Conservation (phyloP, 2,329 filamentous ascomycete genomes). For the Huntiella decipiens region DNA sequence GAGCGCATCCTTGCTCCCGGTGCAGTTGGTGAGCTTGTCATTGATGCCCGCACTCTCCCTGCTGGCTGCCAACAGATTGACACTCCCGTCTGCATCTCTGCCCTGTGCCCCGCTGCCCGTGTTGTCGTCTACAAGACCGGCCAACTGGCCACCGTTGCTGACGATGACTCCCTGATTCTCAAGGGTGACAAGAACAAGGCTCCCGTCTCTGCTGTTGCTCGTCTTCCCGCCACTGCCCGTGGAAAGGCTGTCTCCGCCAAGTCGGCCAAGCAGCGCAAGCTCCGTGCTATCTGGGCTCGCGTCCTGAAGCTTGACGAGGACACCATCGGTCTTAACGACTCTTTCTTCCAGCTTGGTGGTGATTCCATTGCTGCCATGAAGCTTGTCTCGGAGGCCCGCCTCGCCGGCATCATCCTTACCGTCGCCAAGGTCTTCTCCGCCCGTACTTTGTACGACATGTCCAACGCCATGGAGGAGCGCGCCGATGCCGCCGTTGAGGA, state of each 20-base stretch:
- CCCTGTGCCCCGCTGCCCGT: conserved; percentile 7
- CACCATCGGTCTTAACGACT: conserved; percentile 33
- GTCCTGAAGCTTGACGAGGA: conserved; percentile 26
- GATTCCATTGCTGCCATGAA: conserved; percentile 44
- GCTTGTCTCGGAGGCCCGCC: conserved; percentile 34
- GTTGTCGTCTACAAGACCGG: conserved; percentile 22
- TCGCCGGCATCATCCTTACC: conserved; percentile 27
- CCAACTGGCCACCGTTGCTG: conserved; percentile 22
- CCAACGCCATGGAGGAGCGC: conserved; percentile 26
- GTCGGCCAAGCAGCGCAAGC: conserved; percentile 23
- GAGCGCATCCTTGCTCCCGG: conserved; percentile 22
- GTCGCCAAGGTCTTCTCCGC: conserved; percentile 37
- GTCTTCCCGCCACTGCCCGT: conserved; percentile 1
- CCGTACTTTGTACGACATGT: conserved; percentile 31
- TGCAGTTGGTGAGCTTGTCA: conserved; percentile 25
- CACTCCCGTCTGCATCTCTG: conserved; percentile 17
- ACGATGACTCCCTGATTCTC: conserved; percentile 17
- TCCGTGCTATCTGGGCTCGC: conserved; percentile 29
- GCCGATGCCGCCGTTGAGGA: conserved; percentile 12
- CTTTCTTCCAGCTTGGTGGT: conserved; percentile 41
- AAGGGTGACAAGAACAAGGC: conserved; percentile 13
- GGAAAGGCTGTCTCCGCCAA: conserved; percentile 21
- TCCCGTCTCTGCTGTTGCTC: conserved; percentile 4
- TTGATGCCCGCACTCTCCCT: conserved; percentile 18
- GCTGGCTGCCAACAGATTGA: conserved; percentile 15